A percentile compares a stretch with the other conserved stretches of the same genome.
Conservation (phyloP, 441 rosid genomes). For the Populus hybrid region DNA sequence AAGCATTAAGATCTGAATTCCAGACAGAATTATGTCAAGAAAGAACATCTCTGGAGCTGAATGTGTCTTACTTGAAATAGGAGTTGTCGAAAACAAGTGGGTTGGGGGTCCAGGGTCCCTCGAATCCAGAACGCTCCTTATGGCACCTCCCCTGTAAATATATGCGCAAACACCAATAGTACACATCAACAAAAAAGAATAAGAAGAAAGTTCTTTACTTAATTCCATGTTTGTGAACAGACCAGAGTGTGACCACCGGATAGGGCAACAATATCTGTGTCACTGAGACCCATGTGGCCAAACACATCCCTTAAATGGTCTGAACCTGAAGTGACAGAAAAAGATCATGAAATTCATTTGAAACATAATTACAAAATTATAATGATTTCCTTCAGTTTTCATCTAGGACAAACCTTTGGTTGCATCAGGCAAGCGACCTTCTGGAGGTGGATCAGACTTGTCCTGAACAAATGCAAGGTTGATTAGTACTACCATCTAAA, state of each 20-base stretch:
- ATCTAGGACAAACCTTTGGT: constrained; percentile 42
- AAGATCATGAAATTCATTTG: neutral
- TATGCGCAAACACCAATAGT: neutral
- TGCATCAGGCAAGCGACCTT: constrained; percentile 73
- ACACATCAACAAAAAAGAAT: neutral
- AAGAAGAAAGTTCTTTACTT: neutral
- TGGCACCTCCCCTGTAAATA: constrained; percentile 69
- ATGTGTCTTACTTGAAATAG: constrained; percentile 58
- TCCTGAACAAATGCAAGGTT: constrained; percentile 41
- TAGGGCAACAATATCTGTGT: constrained; percentile 79
- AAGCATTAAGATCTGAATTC: neutral
- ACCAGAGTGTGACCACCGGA: constrained; percentile 98
- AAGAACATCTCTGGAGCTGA: neutral
- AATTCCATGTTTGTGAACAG: neutral
- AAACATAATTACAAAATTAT: neutral
- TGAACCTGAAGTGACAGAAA: constrained; percentile 30
- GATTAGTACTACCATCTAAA: neutral
- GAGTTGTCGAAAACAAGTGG: constrained; percentile 84
- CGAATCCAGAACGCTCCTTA: constrained; percentile 92
- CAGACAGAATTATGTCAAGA: neutral
- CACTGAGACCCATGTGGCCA: constrained; percentile 72
- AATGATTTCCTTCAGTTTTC: neutral
- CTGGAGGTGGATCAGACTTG: constrained; percentile 61
- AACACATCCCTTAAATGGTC: constrained; percentile 82
- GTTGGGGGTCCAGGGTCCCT: constrained; percentile 85